Conservation (phyloP, 2,329 filamentous ascomycete species). For the Diplocarpon rosae region DNA sequence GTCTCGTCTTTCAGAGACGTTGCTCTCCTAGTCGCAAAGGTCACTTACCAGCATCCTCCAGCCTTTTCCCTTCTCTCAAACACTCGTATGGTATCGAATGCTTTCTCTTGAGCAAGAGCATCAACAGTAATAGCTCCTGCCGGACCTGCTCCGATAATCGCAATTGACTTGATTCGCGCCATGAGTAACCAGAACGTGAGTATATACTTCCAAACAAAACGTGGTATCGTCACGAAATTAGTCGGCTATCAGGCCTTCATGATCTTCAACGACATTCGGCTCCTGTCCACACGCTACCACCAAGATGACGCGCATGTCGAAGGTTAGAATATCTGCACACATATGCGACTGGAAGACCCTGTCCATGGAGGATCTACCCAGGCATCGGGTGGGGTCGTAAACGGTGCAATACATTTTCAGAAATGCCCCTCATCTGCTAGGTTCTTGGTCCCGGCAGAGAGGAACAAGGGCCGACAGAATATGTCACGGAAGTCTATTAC, state of each 20-base stretch:
- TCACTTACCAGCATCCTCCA: constrained; percentile 48
- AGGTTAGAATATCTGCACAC: neutral
- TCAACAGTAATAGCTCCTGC: constrained; percentile 49
- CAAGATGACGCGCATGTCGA: neutral
- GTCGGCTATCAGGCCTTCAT: neutral
- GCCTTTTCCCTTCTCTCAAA: constrained; percentile 49
- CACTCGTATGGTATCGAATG: constrained; percentile 47
- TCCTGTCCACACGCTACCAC: neutral
- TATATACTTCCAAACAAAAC: neutral
- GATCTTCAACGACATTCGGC: neutral
- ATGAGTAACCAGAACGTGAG: constrained; percentile 2
- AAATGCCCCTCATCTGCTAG: neutral
- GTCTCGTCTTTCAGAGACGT: neutral
- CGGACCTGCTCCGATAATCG: constrained; percentile 51
- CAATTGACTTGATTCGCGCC: constrained; percentile 32
- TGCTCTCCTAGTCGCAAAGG: neutral
- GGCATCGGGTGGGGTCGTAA: neutral
- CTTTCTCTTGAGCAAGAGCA: constrained; percentile 45
- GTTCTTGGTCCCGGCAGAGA: neutral
- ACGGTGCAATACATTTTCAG: neutral
- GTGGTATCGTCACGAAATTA: no score
- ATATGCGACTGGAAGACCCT: neutral
- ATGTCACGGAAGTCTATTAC: no score
- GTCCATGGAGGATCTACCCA: neutral
- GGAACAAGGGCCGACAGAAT: neutral